Base-by-base conservation (phyloP, 257 asterid species). In the Osmanthus fragrans region DNA sequence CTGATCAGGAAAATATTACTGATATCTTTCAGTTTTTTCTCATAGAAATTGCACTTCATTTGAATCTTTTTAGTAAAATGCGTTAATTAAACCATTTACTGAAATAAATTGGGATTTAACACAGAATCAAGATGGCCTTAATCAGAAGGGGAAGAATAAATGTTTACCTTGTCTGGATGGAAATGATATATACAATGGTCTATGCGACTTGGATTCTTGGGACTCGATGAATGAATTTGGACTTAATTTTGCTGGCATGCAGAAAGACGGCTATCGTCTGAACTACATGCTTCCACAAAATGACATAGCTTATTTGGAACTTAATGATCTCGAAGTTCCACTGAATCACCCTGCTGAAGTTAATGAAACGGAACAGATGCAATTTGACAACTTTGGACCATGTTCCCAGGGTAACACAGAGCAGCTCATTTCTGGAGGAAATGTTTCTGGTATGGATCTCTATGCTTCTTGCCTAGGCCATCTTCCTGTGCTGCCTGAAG, bases 311-410 rank as follows among this genome's bases (percentile, higher is more conserved):
- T 86, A 21, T 79, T 39, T 86, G 75, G 88, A 86, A 70, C 83
- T 84, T 19, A 51, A 42, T 69, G 90, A 84, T 83, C 80, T 86
- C 40, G 71, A 74, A 21, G 37, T 30, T 32, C 88, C 90, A 30
- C 73, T 84, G 69, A 67, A 64, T 71, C 64, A 36, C 73, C 29
- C 76, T 36, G 56, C 75, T 34, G 77, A 79, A 29, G 21, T 64
- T 58, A 33, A 63, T 60, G 76, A 70, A 47, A 29, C 47, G 27
- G 76, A 76, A 73, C 76, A 32, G 12, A 36, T 73, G 16, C 66
- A 23, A 34, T 15, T 45, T 0, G 47, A 63, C 36, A 19, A 73
- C 75, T 18, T 39, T 76, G 70, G 40, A 29, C 78, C 73, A 32
- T 66, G 15, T 49, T 25, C 73, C 73, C 13, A 29, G 19, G 73